A percentile compares a stretch with the other conserved stretches of the same genome.
Conservation (phyloP, 139 green algal species). For the Micractinium sp. region DNA sequence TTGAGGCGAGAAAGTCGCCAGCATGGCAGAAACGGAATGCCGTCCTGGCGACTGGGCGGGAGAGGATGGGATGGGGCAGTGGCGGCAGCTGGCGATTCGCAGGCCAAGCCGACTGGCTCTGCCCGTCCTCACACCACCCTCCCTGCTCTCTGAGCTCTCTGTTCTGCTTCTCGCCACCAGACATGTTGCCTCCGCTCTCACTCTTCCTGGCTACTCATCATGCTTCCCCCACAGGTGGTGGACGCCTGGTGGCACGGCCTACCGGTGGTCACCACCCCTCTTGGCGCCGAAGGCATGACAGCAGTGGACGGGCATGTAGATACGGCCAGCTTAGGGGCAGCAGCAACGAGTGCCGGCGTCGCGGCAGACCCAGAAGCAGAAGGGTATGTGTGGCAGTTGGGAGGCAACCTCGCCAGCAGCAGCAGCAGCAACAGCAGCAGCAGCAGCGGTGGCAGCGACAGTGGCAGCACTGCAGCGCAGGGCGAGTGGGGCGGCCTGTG, state of each 20-base stretch:
- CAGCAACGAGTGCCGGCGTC: not conserved
- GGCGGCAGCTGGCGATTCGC: too few relatives aligned
- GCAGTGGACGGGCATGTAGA: not conserved
- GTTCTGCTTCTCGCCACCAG: not conserved
- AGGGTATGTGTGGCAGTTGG: constrained; percentile 7
- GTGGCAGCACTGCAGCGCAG: not conserved
- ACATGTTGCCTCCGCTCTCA: not conserved
- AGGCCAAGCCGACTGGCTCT: not conserved
- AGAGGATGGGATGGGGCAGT: too few relatives aligned
- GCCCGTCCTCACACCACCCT: not conserved
- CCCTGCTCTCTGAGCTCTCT: not conserved
- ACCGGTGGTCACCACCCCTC: constrained; percentile 63
- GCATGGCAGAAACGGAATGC: too few relatives aligned
- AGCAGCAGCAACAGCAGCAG: not conserved
- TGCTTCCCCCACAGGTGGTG: constrained; percentile 37
- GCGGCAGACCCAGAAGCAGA: not conserved
- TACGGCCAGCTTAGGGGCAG: not conserved
- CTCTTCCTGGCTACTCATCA: not conserved
- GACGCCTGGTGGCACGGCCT: constrained; percentile 67
- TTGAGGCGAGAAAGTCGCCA: too few relatives aligned
- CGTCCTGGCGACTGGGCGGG: too few relatives aligned
- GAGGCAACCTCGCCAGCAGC: not conserved
- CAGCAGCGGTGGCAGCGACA: not conserved
- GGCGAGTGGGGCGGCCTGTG: constrained; percentile 48
- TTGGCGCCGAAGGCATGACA: constrained; percentile 64